Conservation (phyloP, 345 rosid genomes). For the Ceriops tagal region DNA sequence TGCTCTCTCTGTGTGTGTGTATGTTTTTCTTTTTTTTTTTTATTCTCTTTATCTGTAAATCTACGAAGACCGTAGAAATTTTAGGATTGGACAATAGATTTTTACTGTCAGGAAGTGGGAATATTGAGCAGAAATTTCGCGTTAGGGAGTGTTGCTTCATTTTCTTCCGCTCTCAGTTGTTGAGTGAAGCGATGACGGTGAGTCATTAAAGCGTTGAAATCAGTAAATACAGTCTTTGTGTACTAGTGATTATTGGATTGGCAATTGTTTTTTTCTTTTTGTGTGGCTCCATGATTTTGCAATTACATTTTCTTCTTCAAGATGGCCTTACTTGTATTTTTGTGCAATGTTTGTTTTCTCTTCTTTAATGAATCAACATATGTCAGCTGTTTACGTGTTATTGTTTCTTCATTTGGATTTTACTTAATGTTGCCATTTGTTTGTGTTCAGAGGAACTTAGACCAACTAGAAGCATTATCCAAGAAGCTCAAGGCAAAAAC, state of each 20-base stretch:
- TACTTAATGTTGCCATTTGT: constrained; percentile 16
- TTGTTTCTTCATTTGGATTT: constrained; percentile 8
- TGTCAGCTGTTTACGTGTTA: background rate
- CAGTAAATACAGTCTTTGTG: background rate
- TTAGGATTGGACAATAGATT: too few species aligned
- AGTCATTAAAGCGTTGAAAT: background rate
- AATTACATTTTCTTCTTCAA: background rate
- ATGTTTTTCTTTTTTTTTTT: too few species aligned
- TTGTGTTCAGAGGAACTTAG: constrained; percentile 75
- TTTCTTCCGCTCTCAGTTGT: background rate
- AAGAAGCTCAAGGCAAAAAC: constrained; percentile 95
- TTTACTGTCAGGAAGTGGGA: too few species aligned
- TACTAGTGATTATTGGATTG: too few species aligned
- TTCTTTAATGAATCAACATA: too few species aligned
- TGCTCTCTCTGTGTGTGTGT: too few species aligned
- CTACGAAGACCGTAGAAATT: background rate
- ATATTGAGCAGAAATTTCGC: too few species aligned
- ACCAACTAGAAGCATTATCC: constrained; percentile 87
- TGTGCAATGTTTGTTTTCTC: too few species aligned
- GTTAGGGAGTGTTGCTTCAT: background rate
- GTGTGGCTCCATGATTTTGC: too few species aligned
- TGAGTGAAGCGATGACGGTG: background rate
- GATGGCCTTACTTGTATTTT: too few species aligned
- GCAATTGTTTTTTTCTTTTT: too few species aligned
- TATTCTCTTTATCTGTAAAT: background rate